Evolutionary conservation across 495 filamentous ascomycete genomes (phyloP).

Genomic region (Xylaria curta): DNA sequence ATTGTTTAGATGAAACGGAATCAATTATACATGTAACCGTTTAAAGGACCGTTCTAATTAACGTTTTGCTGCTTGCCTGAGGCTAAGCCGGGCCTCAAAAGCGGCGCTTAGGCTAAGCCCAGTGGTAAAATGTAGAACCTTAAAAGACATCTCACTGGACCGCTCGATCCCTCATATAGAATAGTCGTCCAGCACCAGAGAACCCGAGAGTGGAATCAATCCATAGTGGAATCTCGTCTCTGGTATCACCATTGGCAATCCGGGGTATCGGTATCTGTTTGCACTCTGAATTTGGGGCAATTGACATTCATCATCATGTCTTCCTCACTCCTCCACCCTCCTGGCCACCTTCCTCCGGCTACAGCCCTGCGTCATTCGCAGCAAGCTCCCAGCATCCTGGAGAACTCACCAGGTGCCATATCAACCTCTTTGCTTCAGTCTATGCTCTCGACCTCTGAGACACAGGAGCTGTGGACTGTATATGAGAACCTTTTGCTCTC

Average conservation of each 20-base stretch:
- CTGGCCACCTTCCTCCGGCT: slow-evolving; percentile 54
- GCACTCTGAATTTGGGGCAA: not conserved
- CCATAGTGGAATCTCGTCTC: not conserved
- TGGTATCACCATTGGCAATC: not conserved
- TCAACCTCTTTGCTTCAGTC: slow-evolving; percentile 59
- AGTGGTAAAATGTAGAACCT: too few species aligned
- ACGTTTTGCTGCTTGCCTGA: too few species aligned
- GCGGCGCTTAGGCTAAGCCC: too few species aligned
- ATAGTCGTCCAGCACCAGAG: not conserved
- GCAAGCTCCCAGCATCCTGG: slow-evolving; percentile 74
- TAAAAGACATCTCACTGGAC: not conserved
- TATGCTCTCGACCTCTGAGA: slow-evolving; percentile 65
- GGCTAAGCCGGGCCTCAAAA: too few species aligned
- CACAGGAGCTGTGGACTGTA: slow-evolving; percentile 76
- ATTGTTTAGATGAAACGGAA: too few species aligned
- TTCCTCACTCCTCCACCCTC: slow-evolving; percentile 57
- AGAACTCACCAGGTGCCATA: slow-evolving; percentile 51
- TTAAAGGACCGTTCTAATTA: too few species aligned
- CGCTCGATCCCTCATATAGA: not conserved
- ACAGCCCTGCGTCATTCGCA: slow-evolving; percentile 75
- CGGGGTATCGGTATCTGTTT: too few species aligned
- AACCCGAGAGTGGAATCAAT: not conserved
- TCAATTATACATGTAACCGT: too few species aligned
- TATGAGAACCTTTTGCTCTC: slow-evolving; percentile 86
- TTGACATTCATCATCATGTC: slow-evolving; percentile 43